Conservation (phyloP, 305 asterid species). For the Fraxinus sp. region DNA sequence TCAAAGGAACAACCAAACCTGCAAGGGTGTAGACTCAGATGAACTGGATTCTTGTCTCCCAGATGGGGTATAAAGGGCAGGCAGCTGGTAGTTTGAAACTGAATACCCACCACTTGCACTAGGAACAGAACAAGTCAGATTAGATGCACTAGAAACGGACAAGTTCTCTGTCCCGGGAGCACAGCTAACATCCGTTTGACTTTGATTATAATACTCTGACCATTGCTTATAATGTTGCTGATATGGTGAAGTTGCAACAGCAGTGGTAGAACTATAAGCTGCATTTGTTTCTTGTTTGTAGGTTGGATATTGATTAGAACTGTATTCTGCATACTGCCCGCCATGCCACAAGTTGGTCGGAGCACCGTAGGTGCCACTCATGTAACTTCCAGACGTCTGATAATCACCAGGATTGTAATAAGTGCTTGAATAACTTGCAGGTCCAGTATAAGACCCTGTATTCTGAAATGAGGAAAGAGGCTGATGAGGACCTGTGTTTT, state of each 20-base stretch:
- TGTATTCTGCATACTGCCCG: conserved; percentile 70
- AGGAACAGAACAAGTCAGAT: conserved; percentile 56
- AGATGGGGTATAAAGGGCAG: conserved; percentile 55
- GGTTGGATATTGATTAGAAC: conserved; percentile 73
- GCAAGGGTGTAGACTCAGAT: conserved; percentile 52
- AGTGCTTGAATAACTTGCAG: conserved; percentile 99
- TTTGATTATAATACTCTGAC: conserved; percentile 86
- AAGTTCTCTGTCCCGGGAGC: conserved; percentile 97
- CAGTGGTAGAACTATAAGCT: conserved; percentile 62
- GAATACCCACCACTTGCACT: conserved; percentile 56
- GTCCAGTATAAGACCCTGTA: conserved; percentile 98
- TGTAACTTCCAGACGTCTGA: conserved; percentile 97
- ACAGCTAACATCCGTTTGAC: conserved; percentile 92
- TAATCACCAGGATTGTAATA: conserved; percentile 99
- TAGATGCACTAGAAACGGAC: conserved; percentile 55
- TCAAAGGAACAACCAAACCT: conserved; percentile 63
- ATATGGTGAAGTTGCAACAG: conserved; percentile 63
- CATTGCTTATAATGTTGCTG: conserved; percentile 83
- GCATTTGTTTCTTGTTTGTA: conserved; percentile 67
- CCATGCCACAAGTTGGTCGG: conserved; percentile 81
- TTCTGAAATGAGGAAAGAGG: conserved; percentile 99
- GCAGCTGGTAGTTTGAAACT: conserved; percentile 53
- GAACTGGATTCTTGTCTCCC: conserved; percentile 66
- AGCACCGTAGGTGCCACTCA: conserved; percentile 64
- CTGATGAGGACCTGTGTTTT: conserved; percentile 99